phyloP scores from a whole-genome alignment of 75 land plant species.

The Picea sitchensis region DNA sequence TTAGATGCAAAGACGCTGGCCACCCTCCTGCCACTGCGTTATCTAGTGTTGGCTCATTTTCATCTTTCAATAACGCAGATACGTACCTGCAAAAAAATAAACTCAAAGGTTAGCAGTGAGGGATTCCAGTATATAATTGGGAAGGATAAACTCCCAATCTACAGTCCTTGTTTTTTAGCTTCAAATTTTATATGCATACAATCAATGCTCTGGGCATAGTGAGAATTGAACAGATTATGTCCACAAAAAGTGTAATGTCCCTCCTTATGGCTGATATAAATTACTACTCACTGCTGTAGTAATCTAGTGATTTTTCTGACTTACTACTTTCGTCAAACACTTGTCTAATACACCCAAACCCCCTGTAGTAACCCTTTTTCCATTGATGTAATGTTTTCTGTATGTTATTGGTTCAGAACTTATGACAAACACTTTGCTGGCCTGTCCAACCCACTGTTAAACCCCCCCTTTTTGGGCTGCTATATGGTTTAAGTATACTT shows the following conservation, averaged over 20 bases:
- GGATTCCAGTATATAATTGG: not conserved
- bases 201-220: not conserved
- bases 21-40: conserved; percentile 74
- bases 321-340: no score
- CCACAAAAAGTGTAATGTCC: not conserved
- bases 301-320: no score
- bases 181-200: not conserved
- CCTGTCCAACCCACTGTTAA: no score
- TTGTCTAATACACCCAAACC: no score
- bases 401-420: no score
- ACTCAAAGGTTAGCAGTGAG: not conserved
- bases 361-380: no score
- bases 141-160: not conserved
- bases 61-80: conserved; percentile 72
- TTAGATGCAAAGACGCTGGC: conserved; percentile 97
- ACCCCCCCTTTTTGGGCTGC: no score
- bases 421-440: no score
- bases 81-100: conserved; percentile 55
- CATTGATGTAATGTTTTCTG: no score
- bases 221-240: not conserved
- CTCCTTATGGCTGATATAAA: no score
- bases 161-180: not conserved
- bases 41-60: conserved; percentile 55
- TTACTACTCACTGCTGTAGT: no score
- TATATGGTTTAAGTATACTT: no score